These are phyloP conservation scores for Chaetomium globosum DNA, from an alignment of 2,329 filamentous ascomycete genomes.

Conservation along the genomic window DNA sequence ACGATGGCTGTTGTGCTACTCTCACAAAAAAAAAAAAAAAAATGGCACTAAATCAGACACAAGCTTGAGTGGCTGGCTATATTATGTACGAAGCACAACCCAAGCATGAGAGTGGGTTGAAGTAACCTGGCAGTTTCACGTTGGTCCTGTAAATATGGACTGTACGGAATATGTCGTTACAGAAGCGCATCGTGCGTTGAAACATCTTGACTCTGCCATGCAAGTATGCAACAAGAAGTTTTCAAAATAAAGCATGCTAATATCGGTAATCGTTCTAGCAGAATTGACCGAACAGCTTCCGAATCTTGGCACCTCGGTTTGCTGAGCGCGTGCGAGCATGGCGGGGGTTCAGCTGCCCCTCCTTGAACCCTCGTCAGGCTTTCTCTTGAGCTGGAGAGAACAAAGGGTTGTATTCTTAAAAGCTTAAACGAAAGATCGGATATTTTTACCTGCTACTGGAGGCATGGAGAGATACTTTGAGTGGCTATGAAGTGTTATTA, in stretches of 20 bases:
- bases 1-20: neutral
- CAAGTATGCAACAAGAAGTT: neutral
- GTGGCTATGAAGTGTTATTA: neutral
- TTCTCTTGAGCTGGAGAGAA: neutral
- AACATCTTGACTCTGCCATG: neutral
- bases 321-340: neutral
- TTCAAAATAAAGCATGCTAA: neutral
- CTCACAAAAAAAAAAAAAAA: neutral
- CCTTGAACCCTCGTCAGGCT: neutral
- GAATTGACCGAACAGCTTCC: neutral
- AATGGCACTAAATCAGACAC: neutral
- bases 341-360: slow-evolving; percentile 16
- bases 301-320: neutral
- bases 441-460: neutral
- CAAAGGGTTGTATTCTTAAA: neutral
- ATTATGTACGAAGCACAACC: neutral
- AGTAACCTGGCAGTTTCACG: neutral
- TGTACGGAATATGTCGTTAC: too few species aligned
- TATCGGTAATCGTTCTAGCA: neutral
- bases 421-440: neutral
- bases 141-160: neutral
- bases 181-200: too few species aligned
- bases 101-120: neutral
- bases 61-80: neutral
- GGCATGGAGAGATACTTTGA: neutral